Percentiles rank a stretch among this genome's conserved stretches.
phyloP scores from a whole-genome alignment of 345 rosid species.

The Erysimum cheiranthoides region DNA sequence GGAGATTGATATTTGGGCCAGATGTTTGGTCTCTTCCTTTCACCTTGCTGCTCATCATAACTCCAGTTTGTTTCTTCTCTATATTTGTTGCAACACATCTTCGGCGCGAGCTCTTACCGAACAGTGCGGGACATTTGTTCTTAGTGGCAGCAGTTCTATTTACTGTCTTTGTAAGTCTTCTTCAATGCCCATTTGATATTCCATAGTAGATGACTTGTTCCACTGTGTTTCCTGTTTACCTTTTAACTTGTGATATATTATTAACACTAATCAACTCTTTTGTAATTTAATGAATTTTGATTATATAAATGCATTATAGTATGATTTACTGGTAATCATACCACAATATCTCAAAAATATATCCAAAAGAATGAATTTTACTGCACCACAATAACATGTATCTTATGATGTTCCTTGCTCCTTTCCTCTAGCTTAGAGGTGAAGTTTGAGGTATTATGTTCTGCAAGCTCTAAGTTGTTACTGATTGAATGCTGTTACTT shows the following conservation, averaged over 20 bases:
- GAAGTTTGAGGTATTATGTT: neutral
- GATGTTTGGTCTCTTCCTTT: conserved; percentile 85
- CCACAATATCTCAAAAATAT: neutral
- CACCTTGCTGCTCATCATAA: conserved; percentile 72
- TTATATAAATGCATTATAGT: conserved; percentile 10
- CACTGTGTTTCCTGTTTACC: neutral
- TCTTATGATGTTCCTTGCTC: neutral
- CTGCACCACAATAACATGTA: neutral
- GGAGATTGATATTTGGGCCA: conserved; percentile 96
- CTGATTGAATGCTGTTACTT: neutral
- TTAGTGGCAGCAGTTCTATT: conserved; percentile 69
- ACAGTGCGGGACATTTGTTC: conserved; percentile 73
- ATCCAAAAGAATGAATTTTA: neutral
- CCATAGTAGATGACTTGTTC: neutral
- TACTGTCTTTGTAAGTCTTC: conserved; percentile 69
- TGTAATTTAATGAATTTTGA: neutral
- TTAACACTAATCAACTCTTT: neutral
- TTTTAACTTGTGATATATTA: neutral
- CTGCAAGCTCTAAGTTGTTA: too few relatives aligned
- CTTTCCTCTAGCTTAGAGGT: conserved; percentile 3
- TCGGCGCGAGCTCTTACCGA: conserved; percentile 69
- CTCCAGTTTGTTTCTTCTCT: conserved; percentile 76
- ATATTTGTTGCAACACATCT: conserved; percentile 88
- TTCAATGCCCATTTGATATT: neutral
- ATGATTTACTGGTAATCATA: conserved; percentile 12